Conservation (phyloP, 352 stramenopile genomes). For the Pythium insidiosum region DNA sequence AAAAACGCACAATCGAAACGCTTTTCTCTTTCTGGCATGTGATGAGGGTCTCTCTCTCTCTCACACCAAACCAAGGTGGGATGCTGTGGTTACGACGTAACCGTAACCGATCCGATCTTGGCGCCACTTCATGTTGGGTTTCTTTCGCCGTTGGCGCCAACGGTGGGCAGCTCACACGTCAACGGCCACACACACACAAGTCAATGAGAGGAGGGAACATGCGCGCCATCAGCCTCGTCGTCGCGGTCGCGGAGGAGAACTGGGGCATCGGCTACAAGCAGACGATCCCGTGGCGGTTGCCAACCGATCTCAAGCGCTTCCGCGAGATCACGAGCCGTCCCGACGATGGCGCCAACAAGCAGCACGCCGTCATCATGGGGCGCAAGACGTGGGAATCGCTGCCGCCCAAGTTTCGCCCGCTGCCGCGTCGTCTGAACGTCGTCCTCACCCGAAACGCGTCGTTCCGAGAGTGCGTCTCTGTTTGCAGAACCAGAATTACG, state of each 20-base stretch:
- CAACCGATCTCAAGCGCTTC: conserved; percentile 96
- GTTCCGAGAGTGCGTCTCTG: conserved; percentile 21
- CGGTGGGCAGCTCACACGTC: neutral
- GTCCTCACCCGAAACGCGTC: conserved; percentile 86
- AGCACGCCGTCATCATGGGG: conserved; percentile 99
- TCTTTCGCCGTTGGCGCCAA: neutral
- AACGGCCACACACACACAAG: neutral
- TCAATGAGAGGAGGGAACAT: conserved; percentile 1
- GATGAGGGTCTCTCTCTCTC: too few species aligned
- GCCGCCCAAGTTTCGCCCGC: conserved; percentile 91
- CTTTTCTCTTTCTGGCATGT: too few species aligned
- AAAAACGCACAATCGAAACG: too few species aligned
- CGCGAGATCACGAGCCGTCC: conserved; percentile 84
- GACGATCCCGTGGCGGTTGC: conserved; percentile 92
- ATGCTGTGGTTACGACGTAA: too few species aligned
- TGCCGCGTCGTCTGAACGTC: conserved; percentile 94
- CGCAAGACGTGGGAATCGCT: conserved; percentile 99
- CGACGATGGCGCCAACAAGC: conserved; percentile 9
- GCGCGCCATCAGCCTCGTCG: conserved; percentile 62
- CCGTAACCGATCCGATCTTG: too few species aligned
- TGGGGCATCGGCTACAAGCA: conserved; percentile 85
- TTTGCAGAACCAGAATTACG: too few species aligned
- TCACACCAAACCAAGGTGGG: too few species aligned
- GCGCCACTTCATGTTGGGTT: too few species aligned
- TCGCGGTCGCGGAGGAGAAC: conserved; percentile 76